Evolutionary conservation across 805 yeast genomes (phyloP).

Genomic region (Sugiyamaella smithiae): DNA sequence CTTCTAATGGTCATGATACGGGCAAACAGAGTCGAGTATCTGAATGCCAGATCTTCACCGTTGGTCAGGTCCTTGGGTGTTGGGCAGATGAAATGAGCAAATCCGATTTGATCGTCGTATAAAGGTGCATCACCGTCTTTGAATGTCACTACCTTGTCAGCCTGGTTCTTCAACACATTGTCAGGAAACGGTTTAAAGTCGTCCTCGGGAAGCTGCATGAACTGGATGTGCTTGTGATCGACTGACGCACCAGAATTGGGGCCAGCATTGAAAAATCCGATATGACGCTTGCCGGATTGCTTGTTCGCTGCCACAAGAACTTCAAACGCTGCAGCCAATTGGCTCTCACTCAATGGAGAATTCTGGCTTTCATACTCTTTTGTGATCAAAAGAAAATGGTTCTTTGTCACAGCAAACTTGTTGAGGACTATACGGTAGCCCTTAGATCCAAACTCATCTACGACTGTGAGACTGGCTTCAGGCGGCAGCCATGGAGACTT

Average conservation of each 20-base stretch:
- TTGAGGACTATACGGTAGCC: slow-evolving; percentile 68
- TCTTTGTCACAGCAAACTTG: slow-evolving; percentile 79
- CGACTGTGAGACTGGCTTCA: slow-evolving; percentile 68
- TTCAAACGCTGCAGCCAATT: slow-evolving; percentile 56
- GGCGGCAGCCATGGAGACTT: slow-evolving; percentile 74
- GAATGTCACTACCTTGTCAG: slow-evolving; percentile 11
- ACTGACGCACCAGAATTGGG: slow-evolving; percentile 90
- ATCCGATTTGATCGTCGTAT: slow-evolving; percentile 58
- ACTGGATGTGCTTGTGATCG: slow-evolving; percentile 88
- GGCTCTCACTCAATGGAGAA: slow-evolving; percentile 67
- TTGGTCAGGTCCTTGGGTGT: slow-evolving; percentile 49
- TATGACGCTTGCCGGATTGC: slow-evolving; percentile 48
- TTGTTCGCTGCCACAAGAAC: slow-evolving; percentile 51
- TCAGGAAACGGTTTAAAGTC: slow-evolving; percentile 42
- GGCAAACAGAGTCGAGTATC: slow-evolving; percentile 69
- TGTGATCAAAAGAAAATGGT: slow-evolving; percentile 78
- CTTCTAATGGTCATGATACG: slow-evolving; percentile 65
- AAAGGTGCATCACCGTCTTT: slow-evolving; percentile 51
- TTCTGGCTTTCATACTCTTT: slow-evolving; percentile 69
- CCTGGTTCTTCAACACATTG: slow-evolving; percentile 12
- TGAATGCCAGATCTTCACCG: slow-evolving; percentile 59
- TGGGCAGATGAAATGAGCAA: slow-evolving; percentile 80
- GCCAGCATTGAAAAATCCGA: slow-evolving; percentile 90
- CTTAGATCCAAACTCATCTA: slow-evolving; percentile 47
- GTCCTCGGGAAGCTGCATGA: slow-evolving; percentile 61